Conservation (phyloP, 345 rosid genomes). For the Nephelium lappaceum region DNA sequence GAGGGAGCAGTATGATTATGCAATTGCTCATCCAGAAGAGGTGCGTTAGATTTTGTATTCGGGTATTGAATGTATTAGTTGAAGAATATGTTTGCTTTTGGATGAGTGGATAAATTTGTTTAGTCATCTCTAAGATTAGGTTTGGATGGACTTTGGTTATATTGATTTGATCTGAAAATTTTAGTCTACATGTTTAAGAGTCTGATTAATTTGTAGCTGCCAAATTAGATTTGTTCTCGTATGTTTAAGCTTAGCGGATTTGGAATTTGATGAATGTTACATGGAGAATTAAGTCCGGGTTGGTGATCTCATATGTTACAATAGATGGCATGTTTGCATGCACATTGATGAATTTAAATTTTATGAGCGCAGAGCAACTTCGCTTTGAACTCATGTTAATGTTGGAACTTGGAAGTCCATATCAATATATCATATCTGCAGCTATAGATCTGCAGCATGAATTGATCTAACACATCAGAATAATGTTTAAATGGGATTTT, state of each 20-base stretch:
- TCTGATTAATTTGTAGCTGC: background rate
- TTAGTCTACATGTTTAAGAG: background rate
- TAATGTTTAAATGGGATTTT: slow-evolving; percentile 2
- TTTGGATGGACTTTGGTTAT: background rate
- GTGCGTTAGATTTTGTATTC: slow-evolving; percentile 32
- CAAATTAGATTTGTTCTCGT: background rate
- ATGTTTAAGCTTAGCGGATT: no score
- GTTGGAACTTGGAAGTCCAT: background rate
- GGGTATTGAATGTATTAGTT: no score
- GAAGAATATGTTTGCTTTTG: background rate
- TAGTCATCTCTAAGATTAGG: background rate
- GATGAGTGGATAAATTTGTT: background rate
- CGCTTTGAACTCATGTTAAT: background rate
- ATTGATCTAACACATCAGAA: background rate
- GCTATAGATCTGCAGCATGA: background rate
- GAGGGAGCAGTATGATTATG: slow-evolving; percentile 91
- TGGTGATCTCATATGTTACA: background rate
- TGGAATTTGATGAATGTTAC: background rate
- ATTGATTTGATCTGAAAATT: background rate
- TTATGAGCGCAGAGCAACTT: background rate
- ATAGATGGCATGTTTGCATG: background rate
- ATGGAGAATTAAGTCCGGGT: background rate
- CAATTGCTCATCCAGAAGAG: slow-evolving; percentile 96
- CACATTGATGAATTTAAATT: background rate
- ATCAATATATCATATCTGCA: background rate